Conservation (phyloP, 257 asterid genomes). For the Fraxinus americana region DNA sequence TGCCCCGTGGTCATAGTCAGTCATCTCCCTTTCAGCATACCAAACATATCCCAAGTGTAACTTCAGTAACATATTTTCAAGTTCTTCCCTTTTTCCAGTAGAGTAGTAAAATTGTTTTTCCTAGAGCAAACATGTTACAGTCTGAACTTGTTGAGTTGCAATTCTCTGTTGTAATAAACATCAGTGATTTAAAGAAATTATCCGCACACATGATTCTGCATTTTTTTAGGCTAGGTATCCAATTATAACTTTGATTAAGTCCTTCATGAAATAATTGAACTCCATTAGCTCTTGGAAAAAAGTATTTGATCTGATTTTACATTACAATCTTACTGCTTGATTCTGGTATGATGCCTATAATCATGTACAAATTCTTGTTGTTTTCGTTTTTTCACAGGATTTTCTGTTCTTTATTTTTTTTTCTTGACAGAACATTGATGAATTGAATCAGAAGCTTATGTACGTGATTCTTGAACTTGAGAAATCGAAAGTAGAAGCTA, state of each 20-base stretch:
- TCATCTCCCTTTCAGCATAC: too few relatives aligned
- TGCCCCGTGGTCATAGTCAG: too few relatives aligned
- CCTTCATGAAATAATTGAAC: neutral
- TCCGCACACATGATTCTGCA: too few relatives aligned
- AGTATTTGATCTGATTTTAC: neutral
- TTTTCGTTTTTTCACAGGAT: neutral
- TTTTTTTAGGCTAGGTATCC: slow-evolving; percentile 1
- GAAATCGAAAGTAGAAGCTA: slow-evolving; percentile 41
- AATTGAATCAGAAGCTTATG: slow-evolving; percentile 47
- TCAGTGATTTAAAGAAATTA: neutral
- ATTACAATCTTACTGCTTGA: neutral
- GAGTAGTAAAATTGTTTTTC: too few relatives aligned
- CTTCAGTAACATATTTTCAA: too few relatives aligned
- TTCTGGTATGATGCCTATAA: neutral
- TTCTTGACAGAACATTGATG: slow-evolving; percentile 36
- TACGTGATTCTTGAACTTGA: slow-evolving; percentile 52
- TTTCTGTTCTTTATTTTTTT: neutral
- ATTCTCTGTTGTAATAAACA: neutral
- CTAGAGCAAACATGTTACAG: too few relatives aligned
- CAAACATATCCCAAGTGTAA: too few relatives aligned
- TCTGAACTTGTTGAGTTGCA: too few relatives aligned
- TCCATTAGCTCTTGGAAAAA: neutral
- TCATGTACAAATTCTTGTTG: neutral
- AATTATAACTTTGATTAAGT: slow-evolving; percentile 2
- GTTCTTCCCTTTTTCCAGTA: too few relatives aligned